Evolutionary conservation across 1,284 basidiomycete genomes (phyloP).

Genomic region (Ustilago curta): DNA sequence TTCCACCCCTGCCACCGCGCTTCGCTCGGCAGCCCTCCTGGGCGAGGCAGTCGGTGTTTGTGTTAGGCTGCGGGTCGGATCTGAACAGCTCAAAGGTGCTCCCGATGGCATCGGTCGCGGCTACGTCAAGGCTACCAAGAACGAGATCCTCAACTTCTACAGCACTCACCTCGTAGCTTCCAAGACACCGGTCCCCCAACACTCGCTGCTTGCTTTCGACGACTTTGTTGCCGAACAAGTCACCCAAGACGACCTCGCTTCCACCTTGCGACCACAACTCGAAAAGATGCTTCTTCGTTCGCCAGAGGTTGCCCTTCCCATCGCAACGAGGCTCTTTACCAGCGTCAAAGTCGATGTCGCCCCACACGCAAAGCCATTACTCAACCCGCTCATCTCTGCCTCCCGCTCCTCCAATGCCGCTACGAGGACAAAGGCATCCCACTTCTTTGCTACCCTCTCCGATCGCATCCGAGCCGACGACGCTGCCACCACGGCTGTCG

Average conservation of each 20-base stretch:
- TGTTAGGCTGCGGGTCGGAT: conserved; percentile 52
- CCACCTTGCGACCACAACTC: conserved; percentile 59
- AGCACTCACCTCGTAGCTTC: conserved; percentile 58
- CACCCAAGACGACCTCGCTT: conserved; percentile 48
- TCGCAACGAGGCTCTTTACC: conserved; percentile 49
- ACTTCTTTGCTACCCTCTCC: conserved; percentile 42
- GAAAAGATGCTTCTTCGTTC: conserved; percentile 67
- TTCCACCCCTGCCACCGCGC: conserved; percentile 33
- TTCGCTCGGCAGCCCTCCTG: conserved; percentile 46
- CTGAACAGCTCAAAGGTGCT: conserved; percentile 52
- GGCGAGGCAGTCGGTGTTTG: conserved; percentile 55
- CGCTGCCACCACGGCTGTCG: conserved; percentile 21
- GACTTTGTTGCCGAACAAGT: conserved; percentile 56
- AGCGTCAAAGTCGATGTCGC: conserved; percentile 41
- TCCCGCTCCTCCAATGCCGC: conserved; percentile 53
- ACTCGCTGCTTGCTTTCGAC: conserved; percentile 47
- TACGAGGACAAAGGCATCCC: conserved; percentile 50
- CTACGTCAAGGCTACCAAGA: conserved; percentile 39
- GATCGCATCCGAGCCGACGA: conserved; percentile 32
- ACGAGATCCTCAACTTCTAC: conserved; percentile 56
- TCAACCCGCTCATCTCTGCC: conserved; percentile 48
- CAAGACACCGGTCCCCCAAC: conserved; percentile 50
- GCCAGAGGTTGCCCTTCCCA: conserved; percentile 58
- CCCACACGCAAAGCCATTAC: conserved; percentile 46
- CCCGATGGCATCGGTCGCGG: conserved; percentile 46